Percentiles rank a stretch among this genome's conserved stretches.
These are phyloP conservation scores for Exophiala alcalophila DNA, from an alignment of 2,329 filamentous ascomycete species.

Conservation along the genomic window DNA sequence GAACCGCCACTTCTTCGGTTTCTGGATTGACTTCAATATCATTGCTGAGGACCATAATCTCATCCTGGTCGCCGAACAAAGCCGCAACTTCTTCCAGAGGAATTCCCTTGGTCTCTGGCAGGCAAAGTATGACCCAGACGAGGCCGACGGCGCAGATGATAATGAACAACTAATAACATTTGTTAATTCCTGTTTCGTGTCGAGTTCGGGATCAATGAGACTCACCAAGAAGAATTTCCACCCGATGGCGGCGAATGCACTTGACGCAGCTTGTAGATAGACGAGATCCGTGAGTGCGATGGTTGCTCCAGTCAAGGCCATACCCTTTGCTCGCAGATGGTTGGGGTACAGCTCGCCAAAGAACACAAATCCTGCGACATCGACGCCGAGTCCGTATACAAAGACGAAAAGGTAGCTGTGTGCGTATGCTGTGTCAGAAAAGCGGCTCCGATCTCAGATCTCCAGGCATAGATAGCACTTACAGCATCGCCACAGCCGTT, in stretches of 20 bases:
- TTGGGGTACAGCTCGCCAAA: conserved; percentile 19
- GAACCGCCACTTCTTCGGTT: no score
- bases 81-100: no score
- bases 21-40: no score
- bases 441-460: no score
- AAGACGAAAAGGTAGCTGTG: conserved; percentile 22
- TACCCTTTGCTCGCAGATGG: conserved; percentile 18
- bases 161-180: conserved; percentile 19
- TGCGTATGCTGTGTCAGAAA: no score
- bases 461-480: no score
- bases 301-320: conserved; percentile 9
- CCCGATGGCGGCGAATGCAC: conserved; percentile 35
- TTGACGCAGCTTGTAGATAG: conserved; percentile 17
- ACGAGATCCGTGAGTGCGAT: conserved; percentile 12
- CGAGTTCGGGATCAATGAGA: conserved; percentile 3
- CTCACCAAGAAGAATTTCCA: conserved; percentile 35
- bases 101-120: no score
- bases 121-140: conserved; percentile 6
- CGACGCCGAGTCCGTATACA: conserved; percentile 5
- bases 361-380: conserved; percentile 19
- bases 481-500: conserved; percentile 40
- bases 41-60: no score
- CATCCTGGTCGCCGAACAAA: no score
- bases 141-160: conserved; percentile 6
- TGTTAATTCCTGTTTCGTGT: no score